These are phyloP conservation scores for Naematelia encephala DNA, from an alignment of 768 basidiomycete species.

Conservation along the genomic window DNA sequence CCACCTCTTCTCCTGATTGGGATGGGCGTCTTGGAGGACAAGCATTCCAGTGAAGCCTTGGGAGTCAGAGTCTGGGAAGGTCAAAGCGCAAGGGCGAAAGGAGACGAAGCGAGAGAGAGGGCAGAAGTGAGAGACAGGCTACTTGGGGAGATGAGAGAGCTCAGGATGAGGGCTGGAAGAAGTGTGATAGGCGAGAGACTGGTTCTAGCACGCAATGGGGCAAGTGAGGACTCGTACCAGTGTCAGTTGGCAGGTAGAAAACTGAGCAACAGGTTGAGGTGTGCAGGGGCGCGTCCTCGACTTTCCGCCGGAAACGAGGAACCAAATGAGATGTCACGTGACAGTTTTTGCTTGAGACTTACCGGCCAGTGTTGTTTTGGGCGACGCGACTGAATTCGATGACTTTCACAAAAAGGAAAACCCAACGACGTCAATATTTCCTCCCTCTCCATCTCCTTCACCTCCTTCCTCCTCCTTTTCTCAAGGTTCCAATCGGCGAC, in stretches of 20 bases:
- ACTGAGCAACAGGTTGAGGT: background rate
- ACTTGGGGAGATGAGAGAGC: background rate
- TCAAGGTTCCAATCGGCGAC: background rate
- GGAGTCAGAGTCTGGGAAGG: background rate
- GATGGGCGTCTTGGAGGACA: background rate
- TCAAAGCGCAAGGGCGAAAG: background rate
- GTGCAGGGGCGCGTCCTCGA: background rate
- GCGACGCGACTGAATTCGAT: slow-evolving; percentile 8
- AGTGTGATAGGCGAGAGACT: background rate
- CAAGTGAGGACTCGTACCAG: background rate
- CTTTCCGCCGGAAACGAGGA: background rate
- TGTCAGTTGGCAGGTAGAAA: too few species aligned
- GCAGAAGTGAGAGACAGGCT: background rate
- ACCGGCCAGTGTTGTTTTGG: background rate
- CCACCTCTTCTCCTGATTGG: background rate
- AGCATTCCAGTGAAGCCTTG: background rate
- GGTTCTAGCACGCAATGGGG: background rate
- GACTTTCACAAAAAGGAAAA: background rate
- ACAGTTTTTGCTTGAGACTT: background rate
- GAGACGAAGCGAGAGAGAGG: background rate
- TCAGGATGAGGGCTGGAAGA: background rate
- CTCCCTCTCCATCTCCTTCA: background rate
- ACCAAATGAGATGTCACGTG: background rate
- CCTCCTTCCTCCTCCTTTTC: background rate
- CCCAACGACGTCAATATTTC: background rate